A percentile compares a stretch with the other conserved stretches of the same genome.
Evolutionary conservation across 2,329 filamentous ascomycete species (phyloP).

Genomic region (Nannizziopsis arthrosporioides): DNA sequence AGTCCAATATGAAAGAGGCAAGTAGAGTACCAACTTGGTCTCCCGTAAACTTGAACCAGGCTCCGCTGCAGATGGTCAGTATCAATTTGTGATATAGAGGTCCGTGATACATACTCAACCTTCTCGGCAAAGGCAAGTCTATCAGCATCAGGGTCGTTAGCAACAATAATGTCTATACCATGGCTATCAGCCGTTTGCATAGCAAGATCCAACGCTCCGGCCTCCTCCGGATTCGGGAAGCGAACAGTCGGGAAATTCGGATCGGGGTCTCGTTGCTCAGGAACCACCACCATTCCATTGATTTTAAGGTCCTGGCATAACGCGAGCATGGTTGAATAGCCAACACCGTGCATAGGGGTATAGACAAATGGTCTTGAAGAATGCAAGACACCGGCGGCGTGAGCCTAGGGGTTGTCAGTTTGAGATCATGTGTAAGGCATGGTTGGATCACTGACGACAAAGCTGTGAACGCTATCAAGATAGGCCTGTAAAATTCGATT

Average conservation of each 20-base stretch:
- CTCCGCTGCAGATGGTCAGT: conserved; percentile 26
- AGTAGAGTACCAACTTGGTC: conserved; percentile 53
- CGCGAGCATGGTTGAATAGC: conserved; percentile 25
- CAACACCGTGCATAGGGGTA: conserved; percentile 33
- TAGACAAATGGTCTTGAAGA: conserved; percentile 31
- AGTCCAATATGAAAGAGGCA: conserved; percentile 46
- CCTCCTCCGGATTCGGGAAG: conserved; percentile 56
- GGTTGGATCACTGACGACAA: conserved; percentile 4
- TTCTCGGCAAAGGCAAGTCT: conserved; percentile 51
- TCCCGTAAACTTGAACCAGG: conserved; percentile 53
- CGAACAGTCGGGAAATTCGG: conserved; percentile 53
- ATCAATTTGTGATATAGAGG: neutral
- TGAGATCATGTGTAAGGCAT: neutral
- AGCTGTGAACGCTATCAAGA: conserved; percentile 2
- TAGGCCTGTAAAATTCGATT: neutral
- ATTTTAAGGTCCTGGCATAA: conserved; percentile 27
- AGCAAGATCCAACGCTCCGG: conserved; percentile 49
- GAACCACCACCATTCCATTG: conserved; percentile 26
- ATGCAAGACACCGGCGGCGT: conserved; percentile 23
- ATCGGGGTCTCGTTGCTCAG: conserved; percentile 45
- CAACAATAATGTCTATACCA: conserved; percentile 43
- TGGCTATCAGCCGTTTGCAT: conserved; percentile 43
- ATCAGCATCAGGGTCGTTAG: conserved; percentile 56
- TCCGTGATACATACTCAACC: conserved; percentile 29
- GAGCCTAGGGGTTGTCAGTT: conserved; percentile 19